Evolutionary conservation across 768 basidiomycete species (phyloP), one percentile per base, ranked within the genome.

Genomic region (Mycena haematopus): DNA sequence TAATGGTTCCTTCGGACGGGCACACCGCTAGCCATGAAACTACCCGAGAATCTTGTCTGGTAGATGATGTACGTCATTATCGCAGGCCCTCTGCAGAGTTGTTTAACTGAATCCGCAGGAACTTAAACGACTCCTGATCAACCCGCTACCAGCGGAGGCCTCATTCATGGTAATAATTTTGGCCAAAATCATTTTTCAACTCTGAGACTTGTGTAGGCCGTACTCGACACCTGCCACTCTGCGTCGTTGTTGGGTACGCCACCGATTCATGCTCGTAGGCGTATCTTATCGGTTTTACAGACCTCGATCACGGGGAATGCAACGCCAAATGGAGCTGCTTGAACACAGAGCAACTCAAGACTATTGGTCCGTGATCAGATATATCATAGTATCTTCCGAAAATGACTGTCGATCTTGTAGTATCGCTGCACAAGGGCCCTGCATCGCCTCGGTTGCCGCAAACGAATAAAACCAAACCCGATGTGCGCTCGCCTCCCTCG

Each of bases 141-240:
- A 52, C 10, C 55, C 56, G 1, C 38, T 62, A n/a, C 61, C 61
- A 1, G 54, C 49, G 7, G 54, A 42, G 19, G 22, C 54, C 22
- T 51, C 60, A 27, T 25, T 62, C 17, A 57, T 47, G 61, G 61
- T 57, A 45, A 38, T 11, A 17, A 11, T 7, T 2, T 21, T 14
- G 2, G 17, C n/a, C 19, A 36, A 22, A 25, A 14, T 24, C 21
- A 14, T 54, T 1, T 54, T 27, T 40, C 19, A 3, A 22, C 17
- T 24, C 40, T n/a, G 25, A 36, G 17, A 15, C 1, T 3, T 9
- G 10, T 57, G 2, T 21, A 62, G 56, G 56, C 55, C 2, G 33
- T 62, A 0, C 56, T 62, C 4, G 60, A 62, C 29, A 62, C 60
- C 2, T 62, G 60, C 40, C 60, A 62, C 50, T 62, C 60, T 19